Base-by-base conservation (phyloP, 306 rosid species). In the Ceratonia siliqua region DNA sequence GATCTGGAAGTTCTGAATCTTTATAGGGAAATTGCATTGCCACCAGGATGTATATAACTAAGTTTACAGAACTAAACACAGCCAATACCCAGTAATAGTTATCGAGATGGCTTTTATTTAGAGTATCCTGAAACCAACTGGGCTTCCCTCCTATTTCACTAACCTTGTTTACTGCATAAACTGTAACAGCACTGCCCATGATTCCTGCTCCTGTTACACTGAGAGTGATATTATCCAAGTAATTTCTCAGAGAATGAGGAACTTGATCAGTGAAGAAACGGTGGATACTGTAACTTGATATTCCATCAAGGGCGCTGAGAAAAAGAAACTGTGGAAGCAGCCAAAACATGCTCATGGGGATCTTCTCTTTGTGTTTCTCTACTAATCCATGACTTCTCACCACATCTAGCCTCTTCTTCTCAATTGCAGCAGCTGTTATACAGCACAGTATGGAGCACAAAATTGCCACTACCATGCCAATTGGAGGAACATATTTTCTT, bases 321-420 rank as follows among this genome's bases (percentile, higher is more conserved):
- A 82, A 55, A 36, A 75, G 22, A 69, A 68, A 85, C 14, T 82
- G 83, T 6, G 83, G 87, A 25, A 82, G 21, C 39, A 86, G 15
- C 85, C 87, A 83, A n/a, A 70, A 74, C 63, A 80, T 49, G 59
- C 46, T 58, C 85, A 86, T 74, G 6, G 87, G 87, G 38, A 77
- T 56, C 33, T 8, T 67, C 10, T 59, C 80, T 0, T 63, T 24
- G 1, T 79, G 65, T 10, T 70, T 71, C 13, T 74, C 58, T 48
- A 70, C 20, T 20, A 86, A 13, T 12, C 63, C 72, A 14, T 77
- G 78, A 3, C 65, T 74, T n/a, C 5, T 64, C 2, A 79, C 71
- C 73, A 73, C 69, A 1, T 69, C 46, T 28, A 83, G 32, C 53
- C 83, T 81, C 68, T 45, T 41, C 1, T 10, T 48, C 24, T 83